These are phyloP conservation scores for Podila horticola DNA, from an alignment of 192 early-diverging fungal species.

Conservation along the genomic window DNA sequence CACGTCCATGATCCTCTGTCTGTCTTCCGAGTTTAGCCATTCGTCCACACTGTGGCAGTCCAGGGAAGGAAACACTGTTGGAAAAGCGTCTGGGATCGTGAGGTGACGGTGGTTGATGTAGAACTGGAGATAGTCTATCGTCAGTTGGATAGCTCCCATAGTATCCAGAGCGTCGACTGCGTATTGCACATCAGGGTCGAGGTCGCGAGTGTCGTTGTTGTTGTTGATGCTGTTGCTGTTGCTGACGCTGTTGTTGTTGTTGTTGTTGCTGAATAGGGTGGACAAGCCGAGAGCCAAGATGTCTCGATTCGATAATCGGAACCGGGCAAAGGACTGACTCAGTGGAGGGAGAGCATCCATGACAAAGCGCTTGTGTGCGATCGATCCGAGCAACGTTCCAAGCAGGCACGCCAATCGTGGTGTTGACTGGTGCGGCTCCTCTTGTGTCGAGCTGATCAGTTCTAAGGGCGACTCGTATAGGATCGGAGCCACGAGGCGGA, in stretches of 20 bases:
- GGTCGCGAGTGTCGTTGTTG: not conserved
- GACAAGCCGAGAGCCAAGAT: no score
- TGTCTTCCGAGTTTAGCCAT: constrained; percentile 19
- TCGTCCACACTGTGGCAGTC: constrained; percentile 16
- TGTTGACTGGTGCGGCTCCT: constrained; percentile 11
- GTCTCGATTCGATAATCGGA: no score
- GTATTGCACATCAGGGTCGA: not conserved
- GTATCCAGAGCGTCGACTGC: not conserved
- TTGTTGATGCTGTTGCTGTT: not conserved
- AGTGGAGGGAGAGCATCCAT: no score
- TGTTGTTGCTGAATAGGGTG: no score
- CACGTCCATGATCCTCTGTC: not conserved
- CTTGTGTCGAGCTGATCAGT: constrained; percentile 2
- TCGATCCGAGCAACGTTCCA: constrained; percentile 15
- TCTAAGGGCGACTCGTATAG: constrained; percentile 30
- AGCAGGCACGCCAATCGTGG: constrained; percentile 21
- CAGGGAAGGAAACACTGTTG: constrained; percentile 19
- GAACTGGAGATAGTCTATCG: constrained; percentile 25
- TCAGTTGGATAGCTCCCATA: constrained; percentile 4
- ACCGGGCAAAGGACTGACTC: no score
- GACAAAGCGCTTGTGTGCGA: not conserved
- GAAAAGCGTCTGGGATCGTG: constrained; percentile 15
- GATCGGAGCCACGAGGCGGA: constrained; percentile 13
- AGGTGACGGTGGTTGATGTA: constrained; percentile 26
- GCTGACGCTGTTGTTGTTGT: no score